Conservation (phyloP, 2,329 filamentous ascomycete species). For the Penicillium sp. region DNA sequence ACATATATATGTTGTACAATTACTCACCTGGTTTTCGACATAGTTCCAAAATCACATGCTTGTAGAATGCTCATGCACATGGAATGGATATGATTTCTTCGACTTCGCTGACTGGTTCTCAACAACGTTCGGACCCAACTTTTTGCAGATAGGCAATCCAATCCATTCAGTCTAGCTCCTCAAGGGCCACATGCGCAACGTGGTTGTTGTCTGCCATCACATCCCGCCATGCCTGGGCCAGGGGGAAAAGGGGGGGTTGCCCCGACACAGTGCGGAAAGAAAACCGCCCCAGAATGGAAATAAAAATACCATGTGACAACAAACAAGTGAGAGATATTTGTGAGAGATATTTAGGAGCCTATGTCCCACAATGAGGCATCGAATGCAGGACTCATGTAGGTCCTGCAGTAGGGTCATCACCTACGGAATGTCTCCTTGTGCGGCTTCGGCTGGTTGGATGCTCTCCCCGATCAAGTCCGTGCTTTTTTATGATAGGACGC, state of each 20-base stretch:
- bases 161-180: constrained; percentile 11
- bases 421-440: background rate
- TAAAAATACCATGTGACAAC: background rate
- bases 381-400: background rate
- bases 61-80: background rate
- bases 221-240: constrained; percentile 13
- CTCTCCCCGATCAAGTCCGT: constrained; percentile 4
- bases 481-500: background rate
- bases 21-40: background rate
- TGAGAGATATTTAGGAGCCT: background rate
- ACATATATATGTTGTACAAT: background rate
- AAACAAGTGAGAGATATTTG: background rate
- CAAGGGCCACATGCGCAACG: constrained; percentile 17
- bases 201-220: constrained; percentile 21
- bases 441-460: background rate
- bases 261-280: constrained; percentile 5
- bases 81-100: constrained; percentile 1
- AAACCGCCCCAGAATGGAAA: background rate
- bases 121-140: constrained; percentile 9
- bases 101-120: background rate
- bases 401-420: background rate
- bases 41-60: constrained; percentile 6
- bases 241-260: constrained; percentile 13
- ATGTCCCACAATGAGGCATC: background rate
- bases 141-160: background rate